Base-by-base conservation (phyloP, 2,329 filamentous ascomycete genomes). In the Pseudogymnoascus destructans region DNA sequence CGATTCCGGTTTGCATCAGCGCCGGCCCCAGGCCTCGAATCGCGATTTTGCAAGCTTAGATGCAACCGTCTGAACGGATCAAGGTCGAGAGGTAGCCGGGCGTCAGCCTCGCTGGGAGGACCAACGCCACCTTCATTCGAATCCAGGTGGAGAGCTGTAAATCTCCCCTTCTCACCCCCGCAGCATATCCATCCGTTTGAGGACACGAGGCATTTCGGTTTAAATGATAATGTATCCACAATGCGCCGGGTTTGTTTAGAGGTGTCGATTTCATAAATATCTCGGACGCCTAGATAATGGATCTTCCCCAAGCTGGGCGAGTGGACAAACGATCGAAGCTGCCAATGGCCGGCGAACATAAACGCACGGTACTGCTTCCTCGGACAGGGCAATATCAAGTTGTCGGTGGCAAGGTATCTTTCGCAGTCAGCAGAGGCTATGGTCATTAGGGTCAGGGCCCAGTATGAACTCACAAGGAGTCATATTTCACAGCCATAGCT, bases 251-350 rank as follows among this genome's bases (percentile, higher is more conserved):
- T 86, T 70, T 77, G 82, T 64, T 80, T 84, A 60, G 73, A 79
- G 60, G 85, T 82, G 66, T 91, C 80, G 59, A 92, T 79, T 33
- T 80, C 79, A 66, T 86, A 85, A 57, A 89, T 81, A 61, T 89
- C 82, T 66, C 77, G 74, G 59, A 86, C 86, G 64, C 84, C 84
- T 33, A 91, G 90, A 67, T 95, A 95, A 75, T 95, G 96, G 63
- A 97, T 78, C 64, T 85, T 74, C 70, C 91, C 81, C 42, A 82
- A 78, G 66, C 87, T 82, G 64, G 89, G 84, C 23, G 85, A 86
- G 70, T 88, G 92, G 69, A 97, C 87, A 64, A 95, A 84, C 65
- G 95, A 92, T 58, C 92, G 88, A 49, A 98, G 78, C 73, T 93
- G 88, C 84, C 86, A 91, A 73, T 93, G 88, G 64, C 86, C 79